phyloP scores from a whole-genome alignment of 1,139 yeast species.

The Magnusiomyces paraingens region DNA sequence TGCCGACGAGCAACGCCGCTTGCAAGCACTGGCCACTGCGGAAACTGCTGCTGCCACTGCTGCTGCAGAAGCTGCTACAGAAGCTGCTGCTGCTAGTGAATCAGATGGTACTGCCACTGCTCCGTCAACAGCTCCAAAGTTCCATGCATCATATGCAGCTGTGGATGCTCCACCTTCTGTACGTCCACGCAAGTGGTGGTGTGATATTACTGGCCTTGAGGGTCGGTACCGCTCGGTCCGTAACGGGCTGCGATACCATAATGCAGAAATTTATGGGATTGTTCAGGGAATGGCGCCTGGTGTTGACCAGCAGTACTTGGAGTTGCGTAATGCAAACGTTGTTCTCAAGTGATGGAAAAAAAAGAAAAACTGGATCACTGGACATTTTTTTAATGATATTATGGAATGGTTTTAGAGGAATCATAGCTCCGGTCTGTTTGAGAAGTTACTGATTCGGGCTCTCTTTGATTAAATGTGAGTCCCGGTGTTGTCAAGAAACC shows the following conservation, averaged over 20 bases:
- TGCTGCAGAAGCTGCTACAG: slow-evolving; percentile 6
- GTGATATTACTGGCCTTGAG: slow-evolving; percentile 88
- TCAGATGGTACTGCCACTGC: slow-evolving; percentile 25
- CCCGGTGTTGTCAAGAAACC: slow-evolving; percentile 5
- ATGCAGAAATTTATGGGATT: slow-evolving; percentile 78
- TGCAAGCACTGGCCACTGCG: slow-evolving; percentile 21
- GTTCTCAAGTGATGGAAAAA: slow-evolving; percentile 46
- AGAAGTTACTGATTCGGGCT: too few relatives aligned
- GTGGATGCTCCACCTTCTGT: slow-evolving; percentile 86
- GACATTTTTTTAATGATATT: slow-evolving; percentile 7
- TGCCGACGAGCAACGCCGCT: slow-evolving; percentile 68
- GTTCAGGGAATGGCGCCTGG: slow-evolving; percentile 80
- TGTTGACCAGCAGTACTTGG: slow-evolving; percentile 87
- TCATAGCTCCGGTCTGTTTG: too few relatives aligned
- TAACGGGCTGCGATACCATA: slow-evolving; percentile 70
- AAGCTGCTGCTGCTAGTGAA: slow-evolving; percentile 24
- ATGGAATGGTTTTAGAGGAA: not conserved
- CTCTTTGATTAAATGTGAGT: not conserved
- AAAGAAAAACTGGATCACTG: not conserved
- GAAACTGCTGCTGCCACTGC: slow-evolving; percentile 13
- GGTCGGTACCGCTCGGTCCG: slow-evolving; percentile 73
- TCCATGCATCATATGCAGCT: slow-evolving; percentile 29
- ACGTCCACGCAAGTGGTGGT: slow-evolving; percentile 73
- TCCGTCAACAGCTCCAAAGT: not conserved
- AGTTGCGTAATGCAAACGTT: slow-evolving; percentile 82